phyloP scores from a whole-genome alignment of 805 yeast genomes.

The Yamadazyma laniorum region DNA sequence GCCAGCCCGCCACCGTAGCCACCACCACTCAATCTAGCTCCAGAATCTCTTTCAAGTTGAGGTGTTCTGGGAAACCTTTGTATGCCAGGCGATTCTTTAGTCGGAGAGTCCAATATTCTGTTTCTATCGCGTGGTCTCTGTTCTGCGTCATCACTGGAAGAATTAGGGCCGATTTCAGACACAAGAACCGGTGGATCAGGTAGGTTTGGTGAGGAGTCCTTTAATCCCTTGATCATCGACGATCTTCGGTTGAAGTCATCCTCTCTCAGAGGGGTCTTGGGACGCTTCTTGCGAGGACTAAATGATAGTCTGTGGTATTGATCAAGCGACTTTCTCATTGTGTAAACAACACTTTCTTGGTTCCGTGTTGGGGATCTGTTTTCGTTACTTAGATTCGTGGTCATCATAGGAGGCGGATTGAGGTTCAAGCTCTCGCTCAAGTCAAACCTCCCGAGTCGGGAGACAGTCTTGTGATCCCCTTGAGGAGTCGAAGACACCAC shows the following conservation, averaged over 20 bases:
- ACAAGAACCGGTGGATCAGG: conserved; percentile 43
- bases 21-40: conserved; percentile 10
- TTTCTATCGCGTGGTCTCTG: not conserved
- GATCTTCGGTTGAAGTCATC: conserved; percentile 23
- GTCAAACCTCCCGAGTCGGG: conserved; percentile 14
- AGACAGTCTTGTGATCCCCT: not conserved
- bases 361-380: conserved; percentile 15
- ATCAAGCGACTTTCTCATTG: conserved; percentile 32
- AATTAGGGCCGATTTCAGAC: conserved; percentile 31
- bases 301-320: conserved; percentile 28
- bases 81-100: conserved; percentile 11
- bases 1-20: conserved; percentile 2
- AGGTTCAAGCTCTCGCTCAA: conserved; percentile 25
- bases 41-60: conserved; percentile 27
- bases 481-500: conserved; percentile 12
- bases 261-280: conserved; percentile 11
- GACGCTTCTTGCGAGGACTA: conserved; percentile 29
- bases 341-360: conserved; percentile 18
- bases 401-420: conserved; percentile 20
- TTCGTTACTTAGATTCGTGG: conserved; percentile 10
- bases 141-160: conserved; percentile 15
- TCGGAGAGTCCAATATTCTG: not conserved
- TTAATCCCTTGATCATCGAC: conserved; percentile 32
- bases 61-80: conserved; percentile 50
- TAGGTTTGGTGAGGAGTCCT: conserved; percentile 43